A percentile compares a stretch with the other conserved stretches of the same genome.
Conservation (phyloP, 768 basidiomycete species). For the Pleurotus tuoliensis region DNA sequence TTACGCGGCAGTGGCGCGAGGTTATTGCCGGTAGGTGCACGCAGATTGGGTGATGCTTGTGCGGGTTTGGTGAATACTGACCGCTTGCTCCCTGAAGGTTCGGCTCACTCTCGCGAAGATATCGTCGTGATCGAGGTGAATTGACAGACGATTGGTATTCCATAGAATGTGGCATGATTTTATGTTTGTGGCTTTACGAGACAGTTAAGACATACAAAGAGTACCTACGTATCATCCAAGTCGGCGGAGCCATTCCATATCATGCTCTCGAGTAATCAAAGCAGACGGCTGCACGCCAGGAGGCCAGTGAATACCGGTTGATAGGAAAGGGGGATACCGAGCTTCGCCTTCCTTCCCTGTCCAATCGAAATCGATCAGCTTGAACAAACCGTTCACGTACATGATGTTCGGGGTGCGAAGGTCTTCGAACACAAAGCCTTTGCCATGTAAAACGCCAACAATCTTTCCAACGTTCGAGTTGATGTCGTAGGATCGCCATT, state of each 20-base stretch:
- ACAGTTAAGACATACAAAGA: too few species aligned
- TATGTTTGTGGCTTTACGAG: too few species aligned
- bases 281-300: neutral
- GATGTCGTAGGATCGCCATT: slow-evolving; percentile 10
- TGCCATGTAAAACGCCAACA: slow-evolving; percentile 21
- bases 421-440: slow-evolving; percentile 33
- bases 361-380: slow-evolving; percentile 38
- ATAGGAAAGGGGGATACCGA: neutral
- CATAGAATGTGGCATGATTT: too few species aligned
- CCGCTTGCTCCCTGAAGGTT: too few species aligned
- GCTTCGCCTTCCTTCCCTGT: slow-evolving; percentile 16
- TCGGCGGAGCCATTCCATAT: neutral
- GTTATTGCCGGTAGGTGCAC: too few species aligned
- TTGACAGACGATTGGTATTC: too few species aligned
- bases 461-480: slow-evolving; percentile 16
- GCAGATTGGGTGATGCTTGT: too few species aligned
- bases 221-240: too few species aligned
- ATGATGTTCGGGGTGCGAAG: slow-evolving; percentile 31
- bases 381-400: slow-evolving; percentile 15
- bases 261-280: neutral
- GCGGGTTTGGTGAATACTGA: too few species aligned
- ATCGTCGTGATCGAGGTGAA: too few species aligned
- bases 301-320: neutral
- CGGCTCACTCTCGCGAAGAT: too few species aligned
- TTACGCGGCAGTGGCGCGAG: too few species aligned